These are phyloP conservation scores for Ligustrum vulgare DNA, from an alignment of 257 asterid genomes.

Conservation along the genomic window DNA sequence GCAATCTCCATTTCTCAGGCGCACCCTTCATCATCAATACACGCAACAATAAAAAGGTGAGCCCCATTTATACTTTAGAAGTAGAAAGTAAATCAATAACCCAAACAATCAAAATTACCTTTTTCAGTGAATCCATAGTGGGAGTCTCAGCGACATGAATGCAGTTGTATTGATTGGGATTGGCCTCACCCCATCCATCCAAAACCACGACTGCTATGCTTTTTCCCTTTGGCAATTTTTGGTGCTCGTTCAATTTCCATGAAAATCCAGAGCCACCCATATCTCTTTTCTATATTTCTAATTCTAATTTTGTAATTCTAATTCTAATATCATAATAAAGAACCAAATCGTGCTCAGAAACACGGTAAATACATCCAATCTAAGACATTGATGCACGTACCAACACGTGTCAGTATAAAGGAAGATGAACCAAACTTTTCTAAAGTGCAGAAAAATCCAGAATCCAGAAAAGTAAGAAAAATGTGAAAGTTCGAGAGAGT, in stretches of 20 bases:
- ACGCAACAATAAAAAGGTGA: slow-evolving; percentile 16
- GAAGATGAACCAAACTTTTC: too few relatives aligned
- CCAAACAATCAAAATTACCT: slow-evolving; percentile 53
- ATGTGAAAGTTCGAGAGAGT: too few relatives aligned
- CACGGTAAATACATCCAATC: too few relatives aligned
- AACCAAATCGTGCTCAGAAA: too few relatives aligned
- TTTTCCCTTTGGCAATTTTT: slow-evolving; percentile 83
- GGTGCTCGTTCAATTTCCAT: slow-evolving; percentile 88
- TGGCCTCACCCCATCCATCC: slow-evolving; percentile 99
- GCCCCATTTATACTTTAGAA: not conserved
- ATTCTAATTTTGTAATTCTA: too few relatives aligned
- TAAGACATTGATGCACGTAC: too few relatives aligned
- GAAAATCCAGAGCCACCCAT: slow-evolving; percentile 80
- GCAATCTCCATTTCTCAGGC: slow-evolving; percentile 92
- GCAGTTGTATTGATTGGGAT: slow-evolving; percentile 76
- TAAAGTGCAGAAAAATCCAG: too few relatives aligned
- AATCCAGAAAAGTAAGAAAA: too few relatives aligned
- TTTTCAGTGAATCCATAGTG: slow-evolving; percentile 90
- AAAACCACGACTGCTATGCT: slow-evolving; percentile 76
- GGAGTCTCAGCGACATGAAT: slow-evolving; percentile 94
- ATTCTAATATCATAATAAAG: too few relatives aligned
- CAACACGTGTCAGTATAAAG: too few relatives aligned
- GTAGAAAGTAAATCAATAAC: not conserved
- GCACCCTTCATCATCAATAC: slow-evolving; percentile 64
- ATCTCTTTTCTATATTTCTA: slow-evolving; percentile 16